Evolutionary conservation across 805 yeast genomes (phyloP), one percentile per base, ranked within the genome.

Genomic region (Metschnikowia shivogae): DNA sequence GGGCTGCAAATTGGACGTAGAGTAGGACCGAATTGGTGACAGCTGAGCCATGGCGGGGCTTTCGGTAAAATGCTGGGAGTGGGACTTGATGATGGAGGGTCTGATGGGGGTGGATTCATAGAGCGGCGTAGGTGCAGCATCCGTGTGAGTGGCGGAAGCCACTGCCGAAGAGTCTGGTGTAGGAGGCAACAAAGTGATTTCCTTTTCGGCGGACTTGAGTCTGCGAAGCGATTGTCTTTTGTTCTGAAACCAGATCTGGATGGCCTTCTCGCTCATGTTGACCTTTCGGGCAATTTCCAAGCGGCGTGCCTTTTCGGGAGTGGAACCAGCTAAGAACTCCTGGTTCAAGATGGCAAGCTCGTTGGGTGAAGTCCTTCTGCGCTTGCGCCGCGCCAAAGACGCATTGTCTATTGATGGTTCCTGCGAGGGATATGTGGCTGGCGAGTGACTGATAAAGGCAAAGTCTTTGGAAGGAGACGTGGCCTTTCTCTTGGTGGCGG

Each of bases 241-340:
- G 67, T 93, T 93, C 68, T 93, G 99, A 69, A 93, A 93, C 99
- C 99, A 93, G 51, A 92, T 89, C 69, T 93, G 99, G 30, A 93
- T 96, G 1, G 97, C 96, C 64, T 90, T 89, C 64, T 90, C 97
- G n/a, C 92, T 81, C 98, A 93, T 93, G 54, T 82, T 82, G 34
- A 93, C 95, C 52, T 73, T 78, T 27, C 70, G 64, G 4, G 98
- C 96, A 53, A 93, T 86, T 52, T 83, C 86, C 36, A 79, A 73
- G 55, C 98, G 80, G 59, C 84, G 76, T 36, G 75, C 67, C 62
- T 83, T 84, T 60, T 85, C 84, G 37, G 99, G 99, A 40, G 95
- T 88, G 36, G 81, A 72, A 48, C 95, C 89, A 39, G 69, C 60
- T 40, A 75, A 75, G 59, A 92, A 93, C 68, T 89, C 96, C 31